A percentile compares a stretch with the other conserved stretches of the same genome.
These are phyloP conservation scores for Mycosarcoma mackinlayi DNA, from an alignment of 1,284 basidiomycete species.

Conservation along the genomic window DNA sequence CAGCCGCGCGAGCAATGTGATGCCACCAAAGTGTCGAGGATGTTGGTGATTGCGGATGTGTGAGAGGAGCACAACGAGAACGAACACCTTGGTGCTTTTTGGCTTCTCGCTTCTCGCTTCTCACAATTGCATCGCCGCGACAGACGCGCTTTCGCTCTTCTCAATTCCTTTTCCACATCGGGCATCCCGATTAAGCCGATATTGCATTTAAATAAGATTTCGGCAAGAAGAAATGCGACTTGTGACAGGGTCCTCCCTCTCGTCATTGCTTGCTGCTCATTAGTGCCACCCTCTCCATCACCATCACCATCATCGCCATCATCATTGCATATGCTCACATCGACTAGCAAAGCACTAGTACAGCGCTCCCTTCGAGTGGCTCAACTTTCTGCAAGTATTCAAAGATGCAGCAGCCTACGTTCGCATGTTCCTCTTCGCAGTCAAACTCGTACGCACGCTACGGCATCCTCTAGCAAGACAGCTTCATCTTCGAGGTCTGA, in stretches of 20 bases:
- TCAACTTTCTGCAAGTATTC: background rate
- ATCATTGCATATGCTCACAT: slow-evolving; percentile 7
- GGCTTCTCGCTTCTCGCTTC: too few species aligned
- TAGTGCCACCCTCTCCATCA: background rate
- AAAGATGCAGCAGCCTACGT: background rate
- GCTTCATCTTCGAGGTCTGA: too few species aligned
- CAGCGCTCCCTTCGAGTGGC: slow-evolving; percentile 3
- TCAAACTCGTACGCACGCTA: background rate
- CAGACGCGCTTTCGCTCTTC: background rate
- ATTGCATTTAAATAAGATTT: too few species aligned
- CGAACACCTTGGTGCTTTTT: too few species aligned
- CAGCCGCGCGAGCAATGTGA: background rate
- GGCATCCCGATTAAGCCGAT: background rate
- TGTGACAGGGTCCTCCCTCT: background rate
- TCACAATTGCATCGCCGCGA: slow-evolving; percentile 4
- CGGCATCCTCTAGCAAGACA: too few species aligned
- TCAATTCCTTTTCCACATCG: background rate
- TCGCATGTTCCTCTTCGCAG: background rate
- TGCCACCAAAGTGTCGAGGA: background rate
- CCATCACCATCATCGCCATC: too few species aligned
- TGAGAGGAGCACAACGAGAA: too few species aligned
- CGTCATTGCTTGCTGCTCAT: background rate
- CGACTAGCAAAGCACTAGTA: background rate
- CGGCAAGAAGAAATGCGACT: background rate
- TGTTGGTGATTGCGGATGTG: too few species aligned